Conservation (phyloP, 768 basidiomycete species). For the Pisolithus microcarpus region DNA sequence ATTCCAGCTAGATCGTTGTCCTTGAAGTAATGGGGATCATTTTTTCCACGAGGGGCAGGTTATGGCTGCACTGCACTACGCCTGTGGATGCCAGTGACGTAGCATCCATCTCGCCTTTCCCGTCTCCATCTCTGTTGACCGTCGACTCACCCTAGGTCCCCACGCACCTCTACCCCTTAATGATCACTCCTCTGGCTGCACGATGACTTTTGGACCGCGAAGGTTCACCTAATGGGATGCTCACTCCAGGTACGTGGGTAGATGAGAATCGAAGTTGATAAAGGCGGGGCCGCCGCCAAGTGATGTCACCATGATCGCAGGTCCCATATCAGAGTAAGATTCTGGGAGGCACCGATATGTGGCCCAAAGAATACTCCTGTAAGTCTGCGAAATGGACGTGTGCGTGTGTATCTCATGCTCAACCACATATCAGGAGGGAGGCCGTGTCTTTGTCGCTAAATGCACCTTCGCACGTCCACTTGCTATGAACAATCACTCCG, state of each 20-base stretch:
- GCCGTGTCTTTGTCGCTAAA: conserved; percentile 78
- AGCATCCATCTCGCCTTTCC: too few species aligned
- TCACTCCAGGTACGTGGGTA: conserved; percentile 65
- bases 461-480: conserved; percentile 63
- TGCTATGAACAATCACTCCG: too few species aligned
- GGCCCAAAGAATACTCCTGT: conserved; percentile 94
- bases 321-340: conserved; percentile 85
- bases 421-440: conserved; percentile 65
- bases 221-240: conserved; percentile 93
- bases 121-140: background rate
- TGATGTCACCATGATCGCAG: conserved; percentile 30
- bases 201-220: background rate
- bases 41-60: too few species aligned
- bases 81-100: too few species aligned
- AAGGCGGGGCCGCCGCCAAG: too few species aligned
- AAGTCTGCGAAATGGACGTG: conserved; percentile 24
- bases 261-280: background rate
- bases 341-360: conserved; percentile 91
- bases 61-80: too few species aligned
- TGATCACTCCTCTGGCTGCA: background rate
- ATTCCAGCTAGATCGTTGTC: too few species aligned
- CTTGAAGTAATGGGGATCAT: too few species aligned
- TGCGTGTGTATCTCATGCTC: background rate
- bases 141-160: background rate
- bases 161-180: background rate